Percentiles rank a stretch among this genome's conserved stretches.
Evolutionary conservation across 805 yeast genomes (phyloP).

Genomic region (Barnettozyma sucrosica): DNA sequence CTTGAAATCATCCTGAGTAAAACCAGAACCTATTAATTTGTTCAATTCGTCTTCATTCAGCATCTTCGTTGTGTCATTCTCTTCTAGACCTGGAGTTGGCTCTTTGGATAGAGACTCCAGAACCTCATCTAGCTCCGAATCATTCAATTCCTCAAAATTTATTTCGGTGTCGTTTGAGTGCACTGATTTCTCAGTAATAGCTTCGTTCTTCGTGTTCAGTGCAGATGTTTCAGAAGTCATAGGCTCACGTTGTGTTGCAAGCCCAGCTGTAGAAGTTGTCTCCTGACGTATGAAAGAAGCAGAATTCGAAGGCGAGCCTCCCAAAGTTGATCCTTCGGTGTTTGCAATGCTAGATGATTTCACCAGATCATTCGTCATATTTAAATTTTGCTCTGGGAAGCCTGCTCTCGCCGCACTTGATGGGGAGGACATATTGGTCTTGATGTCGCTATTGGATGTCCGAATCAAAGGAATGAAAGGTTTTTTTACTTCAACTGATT

Average conservation of each 20-base stretch:
- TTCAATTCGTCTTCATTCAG: conserved; percentile 25
- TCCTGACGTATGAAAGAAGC: not conserved
- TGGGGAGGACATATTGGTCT: not conserved
- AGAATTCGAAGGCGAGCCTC: not conserved
- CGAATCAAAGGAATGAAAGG: conserved; percentile 6
- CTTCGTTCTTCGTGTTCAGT: not conserved
- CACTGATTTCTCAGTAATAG: not conserved
- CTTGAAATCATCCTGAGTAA: conserved; percentile 8
- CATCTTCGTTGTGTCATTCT: conserved; percentile 5
- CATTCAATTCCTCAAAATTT: conserved; percentile 16
- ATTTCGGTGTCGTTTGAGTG: not conserved
- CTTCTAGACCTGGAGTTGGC: conserved; percentile 23
- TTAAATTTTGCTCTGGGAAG: not conserved
- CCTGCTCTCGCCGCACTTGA: not conserved
- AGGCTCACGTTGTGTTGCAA: not conserved
- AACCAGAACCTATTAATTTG: conserved; percentile 20
- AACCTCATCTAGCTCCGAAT: conserved; percentile 25
- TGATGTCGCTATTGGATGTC: not conserved
- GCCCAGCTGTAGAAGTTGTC: not conserved
- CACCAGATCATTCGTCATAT: not conserved
- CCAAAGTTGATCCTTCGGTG: too few species aligned
- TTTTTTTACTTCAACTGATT: not conserved
- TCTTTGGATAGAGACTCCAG: conserved; percentile 24
- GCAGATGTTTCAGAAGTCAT: not conserved
- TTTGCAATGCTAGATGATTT: not conserved